Base-by-base conservation (phyloP, 129 eudicot species). In the Tanacetum coccineum region DNA sequence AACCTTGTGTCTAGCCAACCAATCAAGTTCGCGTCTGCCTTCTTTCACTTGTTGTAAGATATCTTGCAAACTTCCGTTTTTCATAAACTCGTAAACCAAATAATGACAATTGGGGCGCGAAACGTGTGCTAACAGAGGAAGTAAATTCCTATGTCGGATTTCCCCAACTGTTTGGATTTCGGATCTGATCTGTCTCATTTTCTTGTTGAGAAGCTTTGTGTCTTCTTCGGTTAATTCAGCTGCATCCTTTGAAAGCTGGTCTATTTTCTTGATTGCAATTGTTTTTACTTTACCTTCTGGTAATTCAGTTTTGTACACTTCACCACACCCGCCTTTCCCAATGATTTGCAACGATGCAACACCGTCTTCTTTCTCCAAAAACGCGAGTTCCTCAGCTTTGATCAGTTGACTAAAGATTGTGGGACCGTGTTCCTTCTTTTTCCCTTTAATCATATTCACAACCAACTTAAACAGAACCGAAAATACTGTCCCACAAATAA, bases 281-380 rank as follows among this genome's bases (percentile, higher is more conserved):
- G 81, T 79, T 63, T 82, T 93, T 3, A 86, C 76, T 25, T 79
- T 71, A 18, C 82, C 70, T 47, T 83, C 87, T 9, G 90, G 95
- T 67, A 93, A 61, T 14, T 74, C 83, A 0, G 80, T 73, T 55
- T 82, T 93, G 85, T 93, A 93, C 0, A 93, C 99, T 67, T 84
- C 90, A 4, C 96, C 96, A 36, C 99, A 93, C 2, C 99, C 99
- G 0, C 99, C 99, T 74, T 67, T 79, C 42, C 96, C 99, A 26
- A 93, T 89, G 36, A 86, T 6, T 13, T 84, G 76, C 14, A 88
- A 74, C 0, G 80, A 48, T 0, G 85, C 81, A 9, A 93, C 39
- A n/a, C 87, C 92, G 48, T 93, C 96, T 18, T 93, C 99, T 40
- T 81, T 86, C 70, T 84, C 87, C 59, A 89, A 71, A 67, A 93